phyloP scores from a whole-genome alignment of 805 yeast genomes.

The Wickerhamomyces subpelliculosus region DNA sequence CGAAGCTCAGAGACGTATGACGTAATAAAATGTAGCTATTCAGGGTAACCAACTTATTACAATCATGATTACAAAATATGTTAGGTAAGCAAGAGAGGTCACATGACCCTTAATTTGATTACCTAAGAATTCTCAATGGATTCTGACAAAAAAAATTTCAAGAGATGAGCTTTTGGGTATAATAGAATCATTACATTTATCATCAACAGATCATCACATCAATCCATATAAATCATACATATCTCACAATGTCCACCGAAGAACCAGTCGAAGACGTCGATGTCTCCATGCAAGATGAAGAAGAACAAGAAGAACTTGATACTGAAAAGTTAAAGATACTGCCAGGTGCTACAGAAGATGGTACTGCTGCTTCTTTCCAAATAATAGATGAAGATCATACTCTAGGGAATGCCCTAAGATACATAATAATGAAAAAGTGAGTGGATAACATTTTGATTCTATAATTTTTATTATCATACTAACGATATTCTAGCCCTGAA shows the following conservation, averaged over 20 bases:
- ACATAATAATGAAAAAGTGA: constrained; percentile 85
- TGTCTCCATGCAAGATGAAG: constrained; percentile 21
- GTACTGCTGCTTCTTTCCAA: constrained; percentile 91
- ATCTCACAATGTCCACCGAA: constrained; percentile 13
- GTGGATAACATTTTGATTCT: constrained; percentile 3
- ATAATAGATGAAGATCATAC: constrained; percentile 94
- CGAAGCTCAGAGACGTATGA: too few species aligned
- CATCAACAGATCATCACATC: neutral
- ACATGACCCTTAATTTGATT: neutral
- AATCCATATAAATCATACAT: neutral
- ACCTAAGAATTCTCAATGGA: neutral
- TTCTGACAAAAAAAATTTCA: neutral
- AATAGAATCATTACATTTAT: too few species aligned
- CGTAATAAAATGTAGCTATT: too few species aligned
- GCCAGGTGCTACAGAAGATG: constrained; percentile 90
- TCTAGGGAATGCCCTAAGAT: constrained; percentile 87
- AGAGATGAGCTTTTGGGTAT: neutral
- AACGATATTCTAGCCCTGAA: constrained; percentile 50
- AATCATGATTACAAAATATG: too few species aligned
- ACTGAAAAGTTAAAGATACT: constrained; percentile 30
- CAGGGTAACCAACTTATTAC: too few species aligned
- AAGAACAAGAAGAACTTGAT: constrained; percentile 16
- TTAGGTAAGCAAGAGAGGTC: too few species aligned
- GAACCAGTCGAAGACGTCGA: constrained; percentile 18
- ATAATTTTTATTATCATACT: neutral